Base-by-base conservation (phyloP, 2,329 filamentous ascomycete genomes). In the Colletotrichum sublineola region DNA sequence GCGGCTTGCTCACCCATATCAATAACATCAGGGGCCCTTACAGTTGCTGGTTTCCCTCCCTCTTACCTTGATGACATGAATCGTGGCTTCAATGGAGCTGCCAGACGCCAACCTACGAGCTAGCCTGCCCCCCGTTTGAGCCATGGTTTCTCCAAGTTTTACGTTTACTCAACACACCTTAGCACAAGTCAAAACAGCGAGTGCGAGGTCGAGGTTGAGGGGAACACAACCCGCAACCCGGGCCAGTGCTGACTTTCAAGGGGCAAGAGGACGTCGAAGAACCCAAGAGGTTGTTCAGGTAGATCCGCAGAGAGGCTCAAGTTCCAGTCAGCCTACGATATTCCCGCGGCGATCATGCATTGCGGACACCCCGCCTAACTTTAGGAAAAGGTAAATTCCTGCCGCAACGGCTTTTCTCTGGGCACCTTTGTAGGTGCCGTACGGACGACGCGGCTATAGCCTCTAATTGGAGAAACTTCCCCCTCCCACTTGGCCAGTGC, bases 1-100 rank as follows among this genome's bases (percentile, higher is more conserved):
- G 65, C 33, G 31, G 52, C 50, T 58, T 63, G 46, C 46, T 24
- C 65, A 53, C 48, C 65, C 65, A 63, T 55, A 53, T 72, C 57
- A 60, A 68, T 57, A 64, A 55, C 65, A 56, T 68, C 44, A 46
- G 46, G 12, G 5, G 31, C 18, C 33, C 58, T 36, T 33, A n/a
- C 33, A 15, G 14, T 11, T 20, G 60, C 46, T 62, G 58, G 44
- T 42, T 42, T 20, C 15, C 15, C 40, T 33, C 24, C 20, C 11
- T 20, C 11, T n/a, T 18, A n/a, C 3, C 29, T 11, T n/a, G 46
- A 50, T 42, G 33, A 48, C 65, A 67, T 67, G 65, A 67, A 67
- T 60, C 44, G 63, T 55, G n/a, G 29, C 31, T 61, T 36, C 20
- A 15, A 15, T 56, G 29, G 48, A 64, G 62, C 55, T 64, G 62